Percentiles rank a stretch among this genome's conserved stretches.
Evolutionary conservation across 495 filamentous ascomycete species (phyloP).

Genomic region (Penicillium verhagenii): DNA sequence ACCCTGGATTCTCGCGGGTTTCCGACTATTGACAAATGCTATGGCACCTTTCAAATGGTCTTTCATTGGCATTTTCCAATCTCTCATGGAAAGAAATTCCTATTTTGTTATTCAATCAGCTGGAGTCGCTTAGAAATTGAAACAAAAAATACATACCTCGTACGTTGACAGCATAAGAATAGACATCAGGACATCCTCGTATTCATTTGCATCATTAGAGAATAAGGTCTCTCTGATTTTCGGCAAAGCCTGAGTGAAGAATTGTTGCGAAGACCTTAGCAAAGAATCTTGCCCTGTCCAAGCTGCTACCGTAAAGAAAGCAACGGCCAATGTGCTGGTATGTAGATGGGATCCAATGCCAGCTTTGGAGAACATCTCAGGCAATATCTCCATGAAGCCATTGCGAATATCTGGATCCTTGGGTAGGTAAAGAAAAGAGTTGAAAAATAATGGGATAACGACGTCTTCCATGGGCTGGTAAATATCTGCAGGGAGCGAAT

Average conservation of each 20-base stretch:
- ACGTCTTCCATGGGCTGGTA: conserved; percentile 33
- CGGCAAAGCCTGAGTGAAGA: conserved; percentile 48
- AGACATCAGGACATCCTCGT: conserved; percentile 59
- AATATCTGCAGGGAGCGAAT: conserved; percentile 3
- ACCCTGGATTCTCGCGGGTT: conserved; percentile 12
- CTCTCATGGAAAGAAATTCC: conserved; percentile 33
- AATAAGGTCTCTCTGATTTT: conserved; percentile 53
- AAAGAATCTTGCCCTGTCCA: conserved; percentile 46
- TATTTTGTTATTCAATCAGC: conserved; percentile 8
- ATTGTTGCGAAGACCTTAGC: conserved; percentile 33
- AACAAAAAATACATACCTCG: conserved; percentile 48
- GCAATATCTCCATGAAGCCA: conserved; percentile 51
- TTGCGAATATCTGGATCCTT: conserved; percentile 29
- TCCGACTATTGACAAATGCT: conserved; percentile 32
- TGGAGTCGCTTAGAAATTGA: neutral
- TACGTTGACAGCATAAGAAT: conserved; percentile 64
- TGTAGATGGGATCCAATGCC: conserved; percentile 47
- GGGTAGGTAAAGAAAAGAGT: conserved; percentile 33
- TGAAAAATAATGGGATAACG: conserved; percentile 35
- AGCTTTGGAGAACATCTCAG: conserved; percentile 52
- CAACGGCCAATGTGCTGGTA: conserved; percentile 60
- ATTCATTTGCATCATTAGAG: conserved; percentile 42
- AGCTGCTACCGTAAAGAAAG: conserved; percentile 48
- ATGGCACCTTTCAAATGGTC: conserved; percentile 36
- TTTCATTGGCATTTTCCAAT: conserved; percentile 21